phyloP scores from a whole-genome alignment of 2,329 filamentous ascomycete species.

The Ophiosphaerella herpotricha region DNA sequence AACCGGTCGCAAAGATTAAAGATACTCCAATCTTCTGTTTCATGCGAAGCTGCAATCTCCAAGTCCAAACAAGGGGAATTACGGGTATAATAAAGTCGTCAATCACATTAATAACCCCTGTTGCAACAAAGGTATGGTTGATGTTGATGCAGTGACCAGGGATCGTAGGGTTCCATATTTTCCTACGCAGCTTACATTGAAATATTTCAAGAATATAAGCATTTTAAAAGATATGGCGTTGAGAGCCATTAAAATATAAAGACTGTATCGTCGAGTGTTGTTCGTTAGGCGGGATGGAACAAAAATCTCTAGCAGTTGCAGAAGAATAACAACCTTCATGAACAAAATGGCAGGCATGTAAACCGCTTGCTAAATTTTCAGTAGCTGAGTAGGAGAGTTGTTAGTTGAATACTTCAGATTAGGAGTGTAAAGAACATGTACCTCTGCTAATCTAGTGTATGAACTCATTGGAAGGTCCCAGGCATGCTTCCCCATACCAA shows the following conservation, averaged over 20 bases:
- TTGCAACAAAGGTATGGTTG: not conserved
- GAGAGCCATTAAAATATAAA: not conserved
- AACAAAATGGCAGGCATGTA: slow-evolving; percentile 4
- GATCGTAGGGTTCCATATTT: not conserved
- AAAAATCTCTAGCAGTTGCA: slow-evolving; percentile 2
- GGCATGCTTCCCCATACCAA: slow-evolving; percentile 3
- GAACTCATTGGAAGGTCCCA: slow-evolving; percentile 1
- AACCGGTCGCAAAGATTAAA: not conserved
- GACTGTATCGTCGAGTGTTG: not conserved
- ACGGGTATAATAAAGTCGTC: not conserved
- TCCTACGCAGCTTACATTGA: slow-evolving; percentile 37
- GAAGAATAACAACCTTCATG: not conserved
- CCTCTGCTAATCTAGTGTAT: slow-evolving; percentile 2
- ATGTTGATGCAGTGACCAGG: not conserved
- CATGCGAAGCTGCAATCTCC: not conserved
- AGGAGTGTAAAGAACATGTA: not conserved
- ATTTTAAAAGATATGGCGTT: slow-evolving; percentile 33
- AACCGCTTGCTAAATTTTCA: slow-evolving; percentile 1
- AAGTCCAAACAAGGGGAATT: not conserved
- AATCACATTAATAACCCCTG: slow-evolving; percentile 1
- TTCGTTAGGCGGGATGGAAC: not conserved
- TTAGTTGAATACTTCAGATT: not conserved
- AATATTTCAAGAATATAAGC: slow-evolving; percentile 39
- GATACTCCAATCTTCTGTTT: slow-evolving; percentile 1
- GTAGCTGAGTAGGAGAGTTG: not conserved